These are phyloP conservation scores for Gastrolobium villosum DNA, from an alignment of 306 rosid genomes.

Conservation along the genomic window DNA sequence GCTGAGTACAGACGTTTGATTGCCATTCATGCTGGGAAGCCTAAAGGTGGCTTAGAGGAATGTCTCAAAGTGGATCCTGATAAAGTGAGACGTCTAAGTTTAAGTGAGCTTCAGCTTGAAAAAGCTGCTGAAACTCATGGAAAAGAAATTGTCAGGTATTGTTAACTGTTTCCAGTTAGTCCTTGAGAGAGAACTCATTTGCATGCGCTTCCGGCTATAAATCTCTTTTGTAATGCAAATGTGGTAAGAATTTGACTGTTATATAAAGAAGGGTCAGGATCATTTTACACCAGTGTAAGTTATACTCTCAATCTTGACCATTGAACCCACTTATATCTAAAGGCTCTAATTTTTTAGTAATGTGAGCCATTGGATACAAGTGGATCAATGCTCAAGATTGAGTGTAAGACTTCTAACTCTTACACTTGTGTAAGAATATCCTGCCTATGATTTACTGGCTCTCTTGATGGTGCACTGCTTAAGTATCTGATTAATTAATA, in stretches of 20 bases:
- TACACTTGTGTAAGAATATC: no score
- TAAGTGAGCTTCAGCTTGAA: slow-evolving; percentile 93
- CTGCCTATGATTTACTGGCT: slow-evolving; percentile 16
- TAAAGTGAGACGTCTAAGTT: slow-evolving; percentile 91
- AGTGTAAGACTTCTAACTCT: no score
- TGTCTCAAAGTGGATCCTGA: slow-evolving; percentile 87
- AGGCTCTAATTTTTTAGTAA: no score
- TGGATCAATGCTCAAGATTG: no score
- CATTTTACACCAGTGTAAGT: no score
- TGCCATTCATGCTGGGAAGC: slow-evolving; percentile 99
- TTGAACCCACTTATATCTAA: no score
- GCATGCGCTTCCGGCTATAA: slow-evolving; percentile 16
- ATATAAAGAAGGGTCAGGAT: no score
- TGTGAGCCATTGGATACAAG: no score
- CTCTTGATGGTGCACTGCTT: neutral
- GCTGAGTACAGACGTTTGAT: slow-evolving; percentile 80
- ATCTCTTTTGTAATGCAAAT: slow-evolving; percentile 32
- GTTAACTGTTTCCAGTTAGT: slow-evolving; percentile 22
- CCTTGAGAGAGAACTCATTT: neutral
- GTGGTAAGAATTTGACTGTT: slow-evolving; percentile 18
- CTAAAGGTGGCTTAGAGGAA: slow-evolving; percentile 90
- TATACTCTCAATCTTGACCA: no score
- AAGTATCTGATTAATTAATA: neutral
- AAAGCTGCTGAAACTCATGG: slow-evolving; percentile 74
- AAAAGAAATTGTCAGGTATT: slow-evolving; percentile 87